Evolutionary conservation across 2,329 filamentous ascomycete species (phyloP), one percentile per base, ranked within the genome.

Genomic region (Graphilbum ipis-grandicollis): DNA sequence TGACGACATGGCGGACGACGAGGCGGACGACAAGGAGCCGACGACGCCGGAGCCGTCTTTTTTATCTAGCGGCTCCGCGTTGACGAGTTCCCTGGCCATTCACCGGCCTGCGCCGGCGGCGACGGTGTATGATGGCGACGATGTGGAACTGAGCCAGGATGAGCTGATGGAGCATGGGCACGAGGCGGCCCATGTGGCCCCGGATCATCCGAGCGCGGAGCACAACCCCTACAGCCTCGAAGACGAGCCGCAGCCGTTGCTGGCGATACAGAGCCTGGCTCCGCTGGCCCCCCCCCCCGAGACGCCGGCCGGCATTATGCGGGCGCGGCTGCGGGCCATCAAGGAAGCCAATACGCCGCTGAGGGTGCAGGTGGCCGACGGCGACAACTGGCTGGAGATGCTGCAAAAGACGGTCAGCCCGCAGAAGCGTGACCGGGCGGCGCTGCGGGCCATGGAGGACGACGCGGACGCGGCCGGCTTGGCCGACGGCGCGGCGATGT

Each of bases 381-480:
- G 78, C 37, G 82, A 86, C 41, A 80, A 93, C 53, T 98, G 90
- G 90, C 79, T 85, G 47, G 80, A 90, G 47, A 86, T 94, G 61
- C 66, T 98, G 44, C 82, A 85, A 54, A 85, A 85, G 46, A 96
- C 90, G 6, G 84, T 96, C 47, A 93, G 84, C 50, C 88, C 90
- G 6, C 76, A 82, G 51, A 96, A 96, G 62, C 79, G 90, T 50
- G 81, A 94, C 59, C 81, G 88, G 41, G 78, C 77, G 21, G 63
- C 90, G 25, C 65, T 77, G 30, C 66, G 64, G 48, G 66, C 65
- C 19, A 50, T 69, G 58, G 57, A n/a, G n/a, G n/a, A 76, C 66
- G 62, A 78, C 59, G 8, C 29, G n/a, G 29, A 31, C 13, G 10
- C 29, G 7, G 64, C 66, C 21, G 63, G n/a, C n/a, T n/a, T n/a